Evolutionary conservation across 228 moss, liverwort and hornwort genomes (phyloP).

Genomic region (Sphagnum fallax): DNA sequence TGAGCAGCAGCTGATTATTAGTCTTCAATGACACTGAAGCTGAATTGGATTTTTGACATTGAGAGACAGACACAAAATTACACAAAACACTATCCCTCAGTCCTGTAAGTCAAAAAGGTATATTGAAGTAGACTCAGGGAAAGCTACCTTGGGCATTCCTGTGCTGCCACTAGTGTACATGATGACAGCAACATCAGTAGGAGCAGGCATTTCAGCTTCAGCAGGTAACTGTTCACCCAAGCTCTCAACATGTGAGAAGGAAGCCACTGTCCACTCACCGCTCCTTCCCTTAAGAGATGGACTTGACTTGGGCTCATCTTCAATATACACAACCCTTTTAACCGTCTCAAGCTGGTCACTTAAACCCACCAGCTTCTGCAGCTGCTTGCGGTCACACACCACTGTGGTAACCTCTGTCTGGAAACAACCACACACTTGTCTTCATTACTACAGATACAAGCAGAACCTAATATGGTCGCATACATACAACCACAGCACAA

Average conservation of each 20-base stretch:
- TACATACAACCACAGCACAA: background rate
- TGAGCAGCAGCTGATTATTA: too few species aligned
- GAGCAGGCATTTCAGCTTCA: slow-evolving; percentile 47
- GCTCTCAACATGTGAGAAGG: slow-evolving; percentile 62
- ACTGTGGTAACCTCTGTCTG: slow-evolving; percentile 85
- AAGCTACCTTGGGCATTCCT: slow-evolving; percentile 76
- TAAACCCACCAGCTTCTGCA: slow-evolving; percentile 55
- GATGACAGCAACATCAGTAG: slow-evolving; percentile 80
- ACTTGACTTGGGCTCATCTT: slow-evolving; percentile 42
- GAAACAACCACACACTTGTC: slow-evolving; percentile 7
- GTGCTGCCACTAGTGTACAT: slow-evolving; percentile 99
- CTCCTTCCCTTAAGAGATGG: slow-evolving; percentile 39
- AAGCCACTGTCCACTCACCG: slow-evolving; percentile 55
- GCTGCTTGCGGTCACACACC: slow-evolving; percentile 82
- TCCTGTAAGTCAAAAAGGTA: background rate
- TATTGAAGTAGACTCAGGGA: background rate
- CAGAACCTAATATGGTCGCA: background rate
- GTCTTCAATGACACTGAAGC: too few species aligned
- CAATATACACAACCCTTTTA: slow-evolving; percentile 74
- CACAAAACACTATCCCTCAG: too few species aligned
- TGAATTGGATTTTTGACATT: background rate
- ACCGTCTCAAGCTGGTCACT: slow-evolving; percentile 51
- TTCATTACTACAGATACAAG: background rate
- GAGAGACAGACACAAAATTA: background rate
- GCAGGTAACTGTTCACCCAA: slow-evolving; percentile 55